Conservation (phyloP, 2,329 filamentous ascomycete genomes). For the Penicillium digitatum region DNA sequence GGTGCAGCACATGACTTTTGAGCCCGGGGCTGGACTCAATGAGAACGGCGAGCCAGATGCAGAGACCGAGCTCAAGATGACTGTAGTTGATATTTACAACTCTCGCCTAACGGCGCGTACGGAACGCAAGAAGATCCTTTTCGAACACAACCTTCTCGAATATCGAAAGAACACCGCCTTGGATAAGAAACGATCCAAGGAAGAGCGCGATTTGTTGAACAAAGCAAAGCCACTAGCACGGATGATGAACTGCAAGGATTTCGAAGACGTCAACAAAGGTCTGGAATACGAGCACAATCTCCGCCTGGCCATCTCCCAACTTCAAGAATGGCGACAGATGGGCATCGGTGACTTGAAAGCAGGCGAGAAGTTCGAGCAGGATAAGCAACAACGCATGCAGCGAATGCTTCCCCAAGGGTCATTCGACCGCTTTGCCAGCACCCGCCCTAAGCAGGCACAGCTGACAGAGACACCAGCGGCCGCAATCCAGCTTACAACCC, state of each 20-base stretch:
- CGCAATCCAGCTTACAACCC: conserved; percentile 70
- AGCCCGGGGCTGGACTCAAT: conserved; percentile 90
- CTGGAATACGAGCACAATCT: conserved; percentile 88
- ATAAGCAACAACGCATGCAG: conserved; percentile 74
- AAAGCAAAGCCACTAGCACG: conserved; percentile 94
- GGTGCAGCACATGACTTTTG: conserved; percentile 97
- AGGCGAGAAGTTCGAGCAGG: conserved; percentile 87
- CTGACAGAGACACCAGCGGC: conserved; percentile 69
- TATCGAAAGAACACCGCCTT: conserved; percentile 85
- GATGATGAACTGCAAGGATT: conserved; percentile 94
- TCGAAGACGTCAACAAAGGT: conserved; percentile 77
- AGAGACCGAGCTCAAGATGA: conserved; percentile 95
- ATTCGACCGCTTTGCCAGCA: conserved; percentile 77
- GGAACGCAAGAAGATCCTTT: conserved; percentile 92
- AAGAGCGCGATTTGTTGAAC: conserved; percentile 84
- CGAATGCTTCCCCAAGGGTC: conserved; percentile 65
- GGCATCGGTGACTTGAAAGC: conserved; percentile 78
- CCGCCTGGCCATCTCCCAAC: conserved; percentile 78
- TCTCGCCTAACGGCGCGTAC: conserved; percentile 82
- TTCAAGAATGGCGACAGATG: conserved; percentile 89
- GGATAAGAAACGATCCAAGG: conserved; percentile 94
- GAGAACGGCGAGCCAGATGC: conserved; percentile 85
- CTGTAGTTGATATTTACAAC: conserved; percentile 98
- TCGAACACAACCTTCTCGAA: conserved; percentile 89
- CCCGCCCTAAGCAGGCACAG: conserved; percentile 66